phyloP scores from a whole-genome alignment of 225 moss, liverwort and hornwort species.

The Sphagnum tenellum region DNA sequence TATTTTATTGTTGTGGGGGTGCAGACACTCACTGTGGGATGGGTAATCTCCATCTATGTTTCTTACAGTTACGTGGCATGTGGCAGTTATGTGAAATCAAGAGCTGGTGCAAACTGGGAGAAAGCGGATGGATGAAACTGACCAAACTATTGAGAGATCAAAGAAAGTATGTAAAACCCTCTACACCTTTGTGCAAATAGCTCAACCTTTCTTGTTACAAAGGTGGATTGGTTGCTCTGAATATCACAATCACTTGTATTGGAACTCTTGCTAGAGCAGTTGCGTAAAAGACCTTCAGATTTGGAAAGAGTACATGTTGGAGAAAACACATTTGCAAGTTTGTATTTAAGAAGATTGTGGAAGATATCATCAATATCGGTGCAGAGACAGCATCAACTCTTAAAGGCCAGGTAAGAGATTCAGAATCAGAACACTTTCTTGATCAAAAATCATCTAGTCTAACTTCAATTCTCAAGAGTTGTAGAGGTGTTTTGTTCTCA shows the following conservation, averaged over 20 bases:
- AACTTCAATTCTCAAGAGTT: neutral
- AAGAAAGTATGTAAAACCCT: conserved; percentile 31
- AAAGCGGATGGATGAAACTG: conserved; percentile 79
- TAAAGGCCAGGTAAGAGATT: conserved; percentile 54
- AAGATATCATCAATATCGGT: conserved; percentile 61
- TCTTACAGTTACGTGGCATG: conserved; percentile 1
- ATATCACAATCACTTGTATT: too few species aligned
- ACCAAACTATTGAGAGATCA: conserved; percentile 65
- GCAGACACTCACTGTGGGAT: too few species aligned
- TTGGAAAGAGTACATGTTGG: too few species aligned
- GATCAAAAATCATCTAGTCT: neutral
- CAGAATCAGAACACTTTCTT: too few species aligned
- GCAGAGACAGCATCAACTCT: conserved; percentile 52
- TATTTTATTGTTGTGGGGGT: neutral
- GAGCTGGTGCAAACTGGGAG: conserved; percentile 64
- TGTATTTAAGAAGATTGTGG: conserved; percentile 40
- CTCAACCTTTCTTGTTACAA: too few species aligned
- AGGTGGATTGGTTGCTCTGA: too few species aligned
- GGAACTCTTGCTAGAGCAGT: too few species aligned
- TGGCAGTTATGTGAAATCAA: conserved; percentile 65
- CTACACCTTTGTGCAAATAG: neutral
- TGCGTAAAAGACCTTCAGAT: neutral
- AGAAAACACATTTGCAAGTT: neutral
- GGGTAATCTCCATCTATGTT: neutral
- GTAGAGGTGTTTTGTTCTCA: too few species aligned